phyloP scores from a whole-genome alignment of 495 filamentous ascomycete species.

The Aspergillus coremiiformis region DNA sequence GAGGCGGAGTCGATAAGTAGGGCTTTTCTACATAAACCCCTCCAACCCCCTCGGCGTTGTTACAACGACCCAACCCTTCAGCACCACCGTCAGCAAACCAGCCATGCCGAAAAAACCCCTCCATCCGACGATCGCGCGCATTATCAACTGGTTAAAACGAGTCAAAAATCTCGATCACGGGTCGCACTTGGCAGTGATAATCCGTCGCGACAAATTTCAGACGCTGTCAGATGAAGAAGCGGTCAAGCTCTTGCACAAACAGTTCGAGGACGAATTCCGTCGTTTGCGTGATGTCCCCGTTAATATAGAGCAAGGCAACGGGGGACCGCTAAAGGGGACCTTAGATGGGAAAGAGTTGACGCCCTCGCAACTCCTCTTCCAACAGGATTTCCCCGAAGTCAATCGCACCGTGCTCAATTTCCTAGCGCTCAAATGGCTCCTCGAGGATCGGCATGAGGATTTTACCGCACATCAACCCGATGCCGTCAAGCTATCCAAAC shows the following conservation, averaged over 20 bases:
- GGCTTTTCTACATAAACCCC: not conserved
- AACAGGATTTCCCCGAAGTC: slow-evolving; percentile 25
- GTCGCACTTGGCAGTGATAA: not conserved
- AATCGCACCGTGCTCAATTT: slow-evolving; percentile 31
- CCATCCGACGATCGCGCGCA: not conserved
- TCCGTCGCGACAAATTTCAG: not conserved
- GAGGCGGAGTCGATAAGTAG: not conserved
- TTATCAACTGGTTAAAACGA: not conserved
- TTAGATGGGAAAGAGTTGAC: not conserved
- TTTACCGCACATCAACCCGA: slow-evolving; percentile 18
- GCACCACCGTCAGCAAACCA: not conserved
- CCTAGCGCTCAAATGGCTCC: slow-evolving; percentile 29
- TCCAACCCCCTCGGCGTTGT: not conserved
- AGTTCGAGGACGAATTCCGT: not conserved
- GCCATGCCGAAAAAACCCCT: not conserved
- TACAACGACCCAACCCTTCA: not conserved
- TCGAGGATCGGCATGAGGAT: slow-evolving; percentile 20
- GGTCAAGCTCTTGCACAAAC: not conserved
- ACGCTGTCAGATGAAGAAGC: not conserved
- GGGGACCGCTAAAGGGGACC: not conserved
- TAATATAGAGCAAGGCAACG: not conserved
- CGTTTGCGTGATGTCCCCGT: not conserved
- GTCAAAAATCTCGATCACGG: not conserved
- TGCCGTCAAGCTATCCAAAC: not conserved
- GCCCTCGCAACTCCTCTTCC: slow-evolving; percentile 22